Base-by-base conservation (phyloP, 1,284 basidiomycete species). In the Hemileia vastatrix region DNA sequence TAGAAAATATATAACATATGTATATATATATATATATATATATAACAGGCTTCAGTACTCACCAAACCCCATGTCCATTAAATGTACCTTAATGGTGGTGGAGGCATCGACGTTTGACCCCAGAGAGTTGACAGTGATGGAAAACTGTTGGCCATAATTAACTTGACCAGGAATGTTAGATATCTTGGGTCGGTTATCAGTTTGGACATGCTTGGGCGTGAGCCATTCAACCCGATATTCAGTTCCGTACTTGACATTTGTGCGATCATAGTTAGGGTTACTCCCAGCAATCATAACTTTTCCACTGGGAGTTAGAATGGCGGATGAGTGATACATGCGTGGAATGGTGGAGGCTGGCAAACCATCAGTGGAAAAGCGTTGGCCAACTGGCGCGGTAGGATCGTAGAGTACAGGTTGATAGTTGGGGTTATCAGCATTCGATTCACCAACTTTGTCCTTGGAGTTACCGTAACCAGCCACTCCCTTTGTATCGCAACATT, bases 391-490 rank as follows among this genome's bases (percentile, higher is more conserved):
- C 8, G 81, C 83, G 19, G 71, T 58, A 1, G 87, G 86, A 64
- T 84, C 80, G 75, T 90, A 93, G 8, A 91, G 73, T 40, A 87
- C 81, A n/a, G 90, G 86, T 0, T 80, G 81, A 62, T 86, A 79
- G 49, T 83, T 83, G 0, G 90, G 89, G 64, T 86, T 80, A 71
- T 86, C 86, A 0, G 88, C 86, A 71, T 93, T 89, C 6, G 86
- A 88, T 21, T 77, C 73, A 48, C 88, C 87, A 33, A 86, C 81
- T 74, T 83, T 85, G 70, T 81, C 75, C 59, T 78, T 73, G 65
- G 87, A 86, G 70, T 92, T 92, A n/a, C 86, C 86, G 71, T 90
- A 91, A 47, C 89, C 90, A 45, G 87, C 86, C 15, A 68, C 68
- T 27, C 74, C 72, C 51, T 67, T 65, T 27, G 3, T 2, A n/a